Conservation (phyloP, 768 basidiomycete species). For the Amanita subjunquillea region DNA sequence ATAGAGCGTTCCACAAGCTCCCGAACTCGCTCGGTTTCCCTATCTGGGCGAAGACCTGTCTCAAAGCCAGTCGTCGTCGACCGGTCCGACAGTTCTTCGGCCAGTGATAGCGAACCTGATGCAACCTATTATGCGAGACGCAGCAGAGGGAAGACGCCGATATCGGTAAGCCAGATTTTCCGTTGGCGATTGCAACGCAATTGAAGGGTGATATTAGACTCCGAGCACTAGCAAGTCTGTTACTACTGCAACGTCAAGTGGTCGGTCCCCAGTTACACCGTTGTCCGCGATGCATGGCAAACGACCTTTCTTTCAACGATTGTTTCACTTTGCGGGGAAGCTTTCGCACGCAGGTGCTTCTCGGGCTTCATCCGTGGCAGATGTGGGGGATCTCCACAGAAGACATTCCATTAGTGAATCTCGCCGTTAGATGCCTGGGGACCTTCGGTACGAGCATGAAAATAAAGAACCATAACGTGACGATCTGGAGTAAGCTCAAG, state of each 20-base stretch:
- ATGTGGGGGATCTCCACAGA: constrained; percentile 30
- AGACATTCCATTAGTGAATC: constrained; percentile 38
- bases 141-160: constrained; percentile 41
- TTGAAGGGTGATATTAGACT: constrained; percentile 13
- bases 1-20: background rate
- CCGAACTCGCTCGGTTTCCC: background rate
- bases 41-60: background rate
- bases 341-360: constrained; percentile 30
- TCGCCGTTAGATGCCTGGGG: background rate
- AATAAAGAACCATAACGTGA: background rate
- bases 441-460: background rate
- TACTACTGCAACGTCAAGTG: constrained; percentile 48
- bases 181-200: constrained; percentile 5
- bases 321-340: constrained; percentile 42
- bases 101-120: constrained; percentile 1
- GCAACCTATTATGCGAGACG: background rate
- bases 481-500: background rate
- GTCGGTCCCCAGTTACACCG: constrained; percentile 45
- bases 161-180: constrained; percentile 45
- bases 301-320: constrained; percentile 53
- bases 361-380: constrained; percentile 22
- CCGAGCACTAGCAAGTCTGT: constrained; percentile 40
- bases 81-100: background rate
- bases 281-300: constrained; percentile 26
- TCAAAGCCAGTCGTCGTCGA: background rate